Percentiles rank a stretch among this genome's conserved stretches.
phyloP scores from a whole-genome alignment of 345 rosid species.

The Eucalyptus caleyi region DNA sequence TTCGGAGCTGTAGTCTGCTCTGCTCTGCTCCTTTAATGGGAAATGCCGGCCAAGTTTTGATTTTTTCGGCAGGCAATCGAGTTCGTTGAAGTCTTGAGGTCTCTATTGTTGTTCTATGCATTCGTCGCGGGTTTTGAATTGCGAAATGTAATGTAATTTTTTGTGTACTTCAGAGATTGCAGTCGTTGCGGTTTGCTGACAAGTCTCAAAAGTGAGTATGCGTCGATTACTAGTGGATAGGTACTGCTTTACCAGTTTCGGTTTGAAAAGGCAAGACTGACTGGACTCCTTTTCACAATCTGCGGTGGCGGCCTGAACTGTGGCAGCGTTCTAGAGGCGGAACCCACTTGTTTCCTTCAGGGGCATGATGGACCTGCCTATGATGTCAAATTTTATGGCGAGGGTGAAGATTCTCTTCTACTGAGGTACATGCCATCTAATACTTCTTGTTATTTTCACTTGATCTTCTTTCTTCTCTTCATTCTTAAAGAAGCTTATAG shows the following conservation, averaged over 20 bases:
- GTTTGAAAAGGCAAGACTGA: background rate
- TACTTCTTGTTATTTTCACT: background rate
- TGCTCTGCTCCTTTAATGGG: background rate
- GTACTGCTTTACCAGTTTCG: background rate
- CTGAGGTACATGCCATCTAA: conserved; percentile 34
- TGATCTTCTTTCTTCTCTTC: background rate
- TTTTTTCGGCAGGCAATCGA: background rate
- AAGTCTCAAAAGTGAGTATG: conserved; percentile 25
- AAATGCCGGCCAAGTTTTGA: background rate
- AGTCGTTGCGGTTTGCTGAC: conserved; percentile 24
- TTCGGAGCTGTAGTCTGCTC: background rate
- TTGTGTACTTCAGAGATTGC: background rate
- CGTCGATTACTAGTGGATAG: background rate
- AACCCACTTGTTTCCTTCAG: conserved; percentile 44
- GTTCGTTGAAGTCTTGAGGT: background rate
- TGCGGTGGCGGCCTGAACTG: background rate
- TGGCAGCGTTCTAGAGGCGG: conserved; percentile 30
- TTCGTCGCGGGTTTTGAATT: background rate
- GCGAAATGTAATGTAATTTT: background rate
- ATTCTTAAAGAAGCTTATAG: background rate
- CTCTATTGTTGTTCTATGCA: background rate
- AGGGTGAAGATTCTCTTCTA: conserved; percentile 54
- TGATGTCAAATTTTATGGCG: conserved; percentile 81
- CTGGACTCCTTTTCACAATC: background rate
- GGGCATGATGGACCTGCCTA: conserved; percentile 91